These are phyloP conservation scores for Gracilaria caudata DNA, from an alignment of 23 red algal species.

Conservation along the genomic window DNA sequence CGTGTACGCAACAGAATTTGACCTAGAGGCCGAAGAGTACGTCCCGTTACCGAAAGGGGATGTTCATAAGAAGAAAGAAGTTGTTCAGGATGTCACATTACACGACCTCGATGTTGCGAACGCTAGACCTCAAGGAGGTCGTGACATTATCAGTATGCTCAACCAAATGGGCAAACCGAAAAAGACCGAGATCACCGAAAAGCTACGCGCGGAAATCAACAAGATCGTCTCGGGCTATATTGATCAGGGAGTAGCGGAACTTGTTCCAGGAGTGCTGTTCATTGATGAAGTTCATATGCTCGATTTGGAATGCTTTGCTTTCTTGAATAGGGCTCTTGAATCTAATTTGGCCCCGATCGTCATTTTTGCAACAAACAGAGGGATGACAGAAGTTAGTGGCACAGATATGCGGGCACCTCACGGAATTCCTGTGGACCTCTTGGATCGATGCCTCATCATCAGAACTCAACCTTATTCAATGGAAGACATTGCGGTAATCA, in stretches of 20 bases:
- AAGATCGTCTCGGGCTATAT: constrained; percentile 90
- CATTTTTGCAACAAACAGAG: constrained; percentile 95
- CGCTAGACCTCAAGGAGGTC: constrained; percentile 85
- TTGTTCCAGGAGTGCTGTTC: constrained; percentile 97
- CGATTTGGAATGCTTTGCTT: constrained; percentile 97
- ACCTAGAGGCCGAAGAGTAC: constrained; percentile 98
- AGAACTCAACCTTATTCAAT: constrained; percentile 90
- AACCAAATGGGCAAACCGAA: constrained; percentile 90
- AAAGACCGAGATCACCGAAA: constrained; percentile 99
- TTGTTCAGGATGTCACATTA: constrained; percentile 96
- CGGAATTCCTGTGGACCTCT: constrained; percentile 93
- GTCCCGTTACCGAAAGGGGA: constrained; percentile 98
- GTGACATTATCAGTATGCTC: constrained; percentile 89
- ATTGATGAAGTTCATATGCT: constrained; percentile 99
- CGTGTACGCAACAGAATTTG: constrained; percentile 92
- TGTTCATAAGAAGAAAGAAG: constrained; percentile 92
- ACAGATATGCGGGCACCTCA: constrained; percentile 92
- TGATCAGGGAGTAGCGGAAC: constrained; percentile 91
- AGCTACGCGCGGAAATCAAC: constrained; percentile 92
- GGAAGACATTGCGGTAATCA: constrained; percentile 87
- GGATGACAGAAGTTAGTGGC: constrained; percentile 90
- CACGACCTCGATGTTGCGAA: constrained; percentile 98
- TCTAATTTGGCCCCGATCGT: constrained; percentile 94
- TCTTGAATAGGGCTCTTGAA: constrained; percentile 93
- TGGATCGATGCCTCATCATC: constrained; percentile 97